A percentile compares a stretch with the other conserved stretches of the same genome.
Evolutionary conservation across 129 eudicot species (phyloP).

Genomic region (Centrapalus pauciflorus): DNA sequence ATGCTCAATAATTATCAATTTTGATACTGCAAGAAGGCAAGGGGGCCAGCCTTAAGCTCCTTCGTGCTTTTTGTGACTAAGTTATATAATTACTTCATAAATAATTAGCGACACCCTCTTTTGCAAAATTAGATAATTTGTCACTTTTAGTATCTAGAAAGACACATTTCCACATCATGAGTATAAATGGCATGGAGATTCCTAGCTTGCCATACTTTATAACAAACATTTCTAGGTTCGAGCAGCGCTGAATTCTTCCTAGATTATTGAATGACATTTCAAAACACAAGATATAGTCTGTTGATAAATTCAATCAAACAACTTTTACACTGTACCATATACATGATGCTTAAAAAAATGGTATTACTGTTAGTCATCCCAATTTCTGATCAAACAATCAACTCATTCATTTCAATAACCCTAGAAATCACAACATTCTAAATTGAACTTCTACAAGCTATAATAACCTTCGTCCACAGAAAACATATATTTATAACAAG

Average conservation of each 20-base stretch:
- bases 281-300: not conserved
- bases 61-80: not conserved
- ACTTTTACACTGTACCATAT: not conserved
- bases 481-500: not conserved
- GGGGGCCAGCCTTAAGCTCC: not conserved
- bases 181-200: conserved; percentile 1
- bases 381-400: not conserved
- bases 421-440: conserved; percentile 7
- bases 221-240: conserved; percentile 1
- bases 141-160: conserved; percentile 1
- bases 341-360: not conserved
- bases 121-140: not conserved
- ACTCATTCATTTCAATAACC: not conserved
- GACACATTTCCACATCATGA: not conserved
- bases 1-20: not conserved
- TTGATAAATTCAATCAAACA: not conserved
- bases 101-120: not conserved
- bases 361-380: not conserved
- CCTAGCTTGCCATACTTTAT: not conserved
- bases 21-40: not conserved
- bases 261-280: not conserved
- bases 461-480: not conserved
- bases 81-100: not conserved
- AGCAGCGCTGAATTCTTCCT: not conserved
- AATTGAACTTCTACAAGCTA: conserved; percentile 3